Evolutionary conservation across 176 grass and related monocot species (phyloP).

Genomic region (Zoysia pacifica): DNA sequence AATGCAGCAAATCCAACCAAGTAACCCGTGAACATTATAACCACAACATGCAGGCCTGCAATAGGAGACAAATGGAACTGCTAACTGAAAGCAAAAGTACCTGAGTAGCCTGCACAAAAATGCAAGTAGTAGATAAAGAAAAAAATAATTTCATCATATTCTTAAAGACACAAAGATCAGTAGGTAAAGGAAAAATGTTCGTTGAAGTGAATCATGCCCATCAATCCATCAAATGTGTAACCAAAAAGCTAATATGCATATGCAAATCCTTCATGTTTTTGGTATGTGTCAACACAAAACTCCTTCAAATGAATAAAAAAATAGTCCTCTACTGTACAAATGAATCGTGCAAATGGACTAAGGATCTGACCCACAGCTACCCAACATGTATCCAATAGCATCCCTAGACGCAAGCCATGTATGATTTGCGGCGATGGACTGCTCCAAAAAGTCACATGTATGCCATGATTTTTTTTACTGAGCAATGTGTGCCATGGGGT

Average conservation of each 20-base stretch:
- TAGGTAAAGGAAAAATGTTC: neutral
- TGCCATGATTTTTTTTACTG: neutral
- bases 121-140: neutral
- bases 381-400: too few species aligned
- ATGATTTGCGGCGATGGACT: neutral
- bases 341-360: too few species aligned
- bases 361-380: too few species aligned
- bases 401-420: neutral
- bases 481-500: too few species aligned
- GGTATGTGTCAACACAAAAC: too few species aligned
- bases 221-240: neutral
- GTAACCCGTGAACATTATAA: slow-evolving; percentile 92
- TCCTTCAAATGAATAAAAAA: too few species aligned
- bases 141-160: neutral
- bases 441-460: neutral
- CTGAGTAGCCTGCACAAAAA: neutral
- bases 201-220: neutral
- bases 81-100: neutral
- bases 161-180: neutral
- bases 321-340: too few species aligned
- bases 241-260: neutral
- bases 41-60: slow-evolving; percentile 71
- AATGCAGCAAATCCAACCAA: slow-evolving; percentile 81
- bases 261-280: too few species aligned
- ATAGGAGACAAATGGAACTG: slow-evolving; percentile 5